Base-by-base conservation (phyloP, 2,329 filamentous ascomycete species). In the Microsporum canis region DNA sequence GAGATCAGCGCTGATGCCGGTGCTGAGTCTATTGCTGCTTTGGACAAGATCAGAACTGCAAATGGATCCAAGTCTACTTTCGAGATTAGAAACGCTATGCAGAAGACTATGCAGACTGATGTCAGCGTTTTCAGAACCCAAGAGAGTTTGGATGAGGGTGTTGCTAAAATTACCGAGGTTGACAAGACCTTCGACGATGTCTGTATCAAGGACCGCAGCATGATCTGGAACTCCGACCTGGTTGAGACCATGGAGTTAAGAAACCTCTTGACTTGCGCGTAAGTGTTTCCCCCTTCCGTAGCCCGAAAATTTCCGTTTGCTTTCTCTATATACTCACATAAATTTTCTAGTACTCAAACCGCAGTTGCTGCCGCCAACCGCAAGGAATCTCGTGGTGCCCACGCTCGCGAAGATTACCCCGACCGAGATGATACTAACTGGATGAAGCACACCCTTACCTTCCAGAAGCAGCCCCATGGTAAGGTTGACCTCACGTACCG, bases 191-290 rank as follows among this genome's bases (percentile, higher is more conserved):
- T 88, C 79, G 78, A 81, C 69, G 82, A 96, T 72, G 87, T 97
- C 68, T 89, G 90, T 71, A 96, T 89, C 79, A 95, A 96, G 84
- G 92, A 97, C 77, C 88, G 94, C 77, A 95, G 89, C 83, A 96
- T 97, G 92, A 97, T 97, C 81, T 97, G 92, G 92, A 97, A 97
- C 85, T 91, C 89, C 29, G 92, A 97, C 72, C 84, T 97, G 43
- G 90, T 96, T 64, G 92, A 97, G 83, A 95, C 92, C 5, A 85
- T 99, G 61, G 94, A 99, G 79, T 82, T 97, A 72, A 84, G 91
- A 72, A 99, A 99, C 77, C 78, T 99, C 71, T 80, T 99, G 73
- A 97, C 94, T 71, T 97, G 94, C 85, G 92, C 91, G 84, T 90
- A 86, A 80, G 87, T 88, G 38, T 55, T 49, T 14, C 33, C 17